Evolutionary conservation across 352 stramenopile species (phyloP).

Genomic region (Phytophthora litchii): DNA sequence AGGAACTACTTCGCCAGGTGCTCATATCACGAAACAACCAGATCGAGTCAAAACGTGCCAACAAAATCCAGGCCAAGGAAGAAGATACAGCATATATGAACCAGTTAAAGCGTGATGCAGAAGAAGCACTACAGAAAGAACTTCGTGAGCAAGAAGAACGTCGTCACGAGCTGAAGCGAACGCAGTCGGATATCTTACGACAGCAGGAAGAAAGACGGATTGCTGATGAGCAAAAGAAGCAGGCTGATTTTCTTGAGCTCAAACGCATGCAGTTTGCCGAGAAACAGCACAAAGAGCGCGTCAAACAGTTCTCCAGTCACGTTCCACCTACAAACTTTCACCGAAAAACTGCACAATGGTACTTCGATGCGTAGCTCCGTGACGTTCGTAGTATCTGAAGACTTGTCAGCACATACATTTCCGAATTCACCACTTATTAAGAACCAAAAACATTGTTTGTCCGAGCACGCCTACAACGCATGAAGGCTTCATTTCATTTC

Average conservation of each 20-base stretch:
- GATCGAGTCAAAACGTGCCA: conserved; percentile 51
- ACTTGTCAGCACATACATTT: conserved; percentile 37
- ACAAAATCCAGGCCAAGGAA: conserved; percentile 42
- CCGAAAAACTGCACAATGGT: conserved; percentile 82
- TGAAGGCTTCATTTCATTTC: too few relatives aligned
- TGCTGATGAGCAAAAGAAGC: conserved; percentile 62
- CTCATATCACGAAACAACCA: conserved; percentile 62
- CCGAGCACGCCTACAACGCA: background rate
- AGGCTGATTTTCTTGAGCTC: conserved; percentile 75
- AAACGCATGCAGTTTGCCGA: conserved; percentile 79
- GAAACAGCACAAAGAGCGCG: conserved; percentile 78
- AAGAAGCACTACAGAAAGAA: conserved; percentile 82
- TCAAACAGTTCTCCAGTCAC: conserved; percentile 58
- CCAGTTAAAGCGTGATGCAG: conserved; percentile 63
- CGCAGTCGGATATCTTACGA: conserved; percentile 64
- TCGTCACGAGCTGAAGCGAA: conserved; percentile 64
- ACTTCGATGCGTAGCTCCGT: conserved; percentile 71
- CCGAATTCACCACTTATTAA: conserved; percentile 13
- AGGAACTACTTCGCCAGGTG: conserved; percentile 78
- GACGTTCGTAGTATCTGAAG: conserved; percentile 11
- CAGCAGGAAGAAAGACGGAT: conserved; percentile 61
- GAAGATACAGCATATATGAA: conserved; percentile 71
- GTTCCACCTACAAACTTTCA: conserved; percentile 61
- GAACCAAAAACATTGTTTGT: conserved; percentile 3
- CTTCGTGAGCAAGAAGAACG: conserved; percentile 77